Evolutionary conservation across 2,329 filamentous ascomycete species (phyloP).

Genomic region (Cercospora canescens): DNA sequence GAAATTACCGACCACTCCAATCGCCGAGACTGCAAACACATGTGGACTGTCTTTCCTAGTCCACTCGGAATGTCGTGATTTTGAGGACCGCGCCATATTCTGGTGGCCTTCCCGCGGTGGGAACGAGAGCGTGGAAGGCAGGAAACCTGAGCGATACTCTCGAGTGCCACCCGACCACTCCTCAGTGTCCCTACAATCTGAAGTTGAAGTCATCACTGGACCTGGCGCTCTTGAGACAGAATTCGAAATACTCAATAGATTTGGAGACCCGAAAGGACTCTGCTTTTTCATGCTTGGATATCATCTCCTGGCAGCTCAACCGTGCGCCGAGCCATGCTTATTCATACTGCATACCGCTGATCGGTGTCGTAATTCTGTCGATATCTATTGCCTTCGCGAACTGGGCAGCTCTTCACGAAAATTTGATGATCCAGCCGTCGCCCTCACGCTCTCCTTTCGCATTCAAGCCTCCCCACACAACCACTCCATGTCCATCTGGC

Average conservation of each 20-base stretch:
- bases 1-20: not conserved
- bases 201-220: too few relatives aligned
- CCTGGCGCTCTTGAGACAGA: too few relatives aligned
- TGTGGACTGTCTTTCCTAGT: too few relatives aligned
- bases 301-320: not conserved
- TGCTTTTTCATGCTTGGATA: not conserved
- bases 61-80: too few relatives aligned
- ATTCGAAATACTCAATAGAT: too few relatives aligned
- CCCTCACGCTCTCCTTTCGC: conserved; percentile 45
- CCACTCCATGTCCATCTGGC: conserved; percentile 39
- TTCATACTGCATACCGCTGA: not conserved
- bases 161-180: too few relatives aligned
- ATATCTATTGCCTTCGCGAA: not conserved
- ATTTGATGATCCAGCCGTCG: conserved; percentile 46
- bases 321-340: not conserved
- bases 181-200: too few relatives aligned
- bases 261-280: not conserved
- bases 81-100: too few relatives aligned
- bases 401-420: conserved; percentile 10
- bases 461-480: conserved; percentile 47
- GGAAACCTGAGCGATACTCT: too few relatives aligned
- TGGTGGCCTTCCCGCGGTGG: too few relatives aligned
- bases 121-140: too few relatives aligned
- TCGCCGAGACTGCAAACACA: not conserved
- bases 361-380: not conserved